These are phyloP conservation scores for Ceratobasidium sp. DNA, from an alignment of 1,284 basidiomycete species.

Conservation along the genomic window DNA sequence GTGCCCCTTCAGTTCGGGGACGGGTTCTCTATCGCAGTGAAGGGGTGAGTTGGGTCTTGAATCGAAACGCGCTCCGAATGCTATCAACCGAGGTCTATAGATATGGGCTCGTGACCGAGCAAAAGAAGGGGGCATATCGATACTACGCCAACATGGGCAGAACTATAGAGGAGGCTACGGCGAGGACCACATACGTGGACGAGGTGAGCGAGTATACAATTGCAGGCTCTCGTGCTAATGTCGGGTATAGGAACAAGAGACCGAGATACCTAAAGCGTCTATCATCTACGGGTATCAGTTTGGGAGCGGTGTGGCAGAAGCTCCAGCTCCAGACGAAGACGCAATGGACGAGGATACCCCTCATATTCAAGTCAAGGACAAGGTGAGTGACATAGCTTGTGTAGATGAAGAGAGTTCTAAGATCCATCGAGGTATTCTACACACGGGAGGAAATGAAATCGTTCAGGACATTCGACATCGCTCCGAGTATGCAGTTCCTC, in stretches of 20 bases:
- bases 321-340: constrained; percentile 56
- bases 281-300: constrained; percentile 69
- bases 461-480: constrained; percentile 79
- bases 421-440: constrained; percentile 73
- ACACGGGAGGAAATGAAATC: constrained; percentile 81
- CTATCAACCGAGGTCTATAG: no score
- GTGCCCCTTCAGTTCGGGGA: constrained; percentile 82
- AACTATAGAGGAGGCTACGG: constrained; percentile 73
- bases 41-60: constrained; percentile 78
- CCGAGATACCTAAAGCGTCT: constrained; percentile 63
- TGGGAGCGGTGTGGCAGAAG: constrained; percentile 53
- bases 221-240: background rate
- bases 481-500: no score
- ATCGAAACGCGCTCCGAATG: no score
- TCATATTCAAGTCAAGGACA: constrained; percentile 39
- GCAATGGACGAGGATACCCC: constrained; percentile 50
- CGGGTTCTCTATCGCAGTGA: constrained; percentile 86
- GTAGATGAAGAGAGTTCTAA: constrained; percentile 26
- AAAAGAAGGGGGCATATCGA: constrained; percentile 79
- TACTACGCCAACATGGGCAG: constrained; percentile 83
- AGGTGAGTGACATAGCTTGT: constrained; percentile 38
- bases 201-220: constrained; percentile 58
- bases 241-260: constrained; percentile 60
- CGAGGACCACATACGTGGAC: constrained; percentile 77
- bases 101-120: constrained; percentile 85